These are phyloP conservation scores for Ensete glaucum DNA, from an alignment of 176 grass and related monocot genomes.

Conservation along the genomic window DNA sequence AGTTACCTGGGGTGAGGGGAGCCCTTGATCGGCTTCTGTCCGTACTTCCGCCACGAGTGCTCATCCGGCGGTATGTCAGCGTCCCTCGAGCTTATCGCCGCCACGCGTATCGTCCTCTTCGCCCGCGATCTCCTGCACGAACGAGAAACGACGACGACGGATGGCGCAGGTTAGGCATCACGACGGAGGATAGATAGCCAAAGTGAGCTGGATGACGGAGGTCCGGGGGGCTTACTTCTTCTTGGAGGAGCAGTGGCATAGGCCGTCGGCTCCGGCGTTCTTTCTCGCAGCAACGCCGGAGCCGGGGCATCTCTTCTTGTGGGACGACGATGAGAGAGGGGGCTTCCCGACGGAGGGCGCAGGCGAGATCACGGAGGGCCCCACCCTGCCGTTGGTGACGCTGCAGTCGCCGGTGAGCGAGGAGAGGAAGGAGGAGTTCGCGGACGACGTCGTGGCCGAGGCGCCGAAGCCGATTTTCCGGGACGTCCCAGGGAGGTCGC, in stretches of 20 bases:
- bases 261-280: conserved; percentile 27
- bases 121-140: conserved; percentile 53
- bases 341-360: conserved; percentile 48
- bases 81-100: conserved; percentile 73
- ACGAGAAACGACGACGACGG: background rate
- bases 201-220: background rate
- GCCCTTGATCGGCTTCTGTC: conserved; percentile 97
- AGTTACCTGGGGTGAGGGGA: conserved; percentile 83
- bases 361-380: conserved; percentile 9
- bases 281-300: conserved; percentile 1
- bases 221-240: conserved; percentile 34
- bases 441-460: conserved; percentile 51
- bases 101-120: conserved; percentile 62
- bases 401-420: conserved; percentile 77
- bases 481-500: conserved; percentile 6
- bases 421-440: conserved; percentile 79
- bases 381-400: conserved; percentile 53
- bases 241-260: conserved; percentile 75
- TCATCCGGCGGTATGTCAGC: conserved; percentile 86
- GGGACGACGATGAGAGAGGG: conserved; percentile 34
- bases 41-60: conserved; percentile 94
- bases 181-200: background rate
- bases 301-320: conserved; percentile 62
- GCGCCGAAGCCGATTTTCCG: conserved; percentile 24
- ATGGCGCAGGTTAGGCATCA: background rate